Evolutionary conservation across 2,329 filamentous ascomycete species (phyloP), one percentile per base, ranked within the genome.

Genomic region (Xylariaceae sp.): DNA sequence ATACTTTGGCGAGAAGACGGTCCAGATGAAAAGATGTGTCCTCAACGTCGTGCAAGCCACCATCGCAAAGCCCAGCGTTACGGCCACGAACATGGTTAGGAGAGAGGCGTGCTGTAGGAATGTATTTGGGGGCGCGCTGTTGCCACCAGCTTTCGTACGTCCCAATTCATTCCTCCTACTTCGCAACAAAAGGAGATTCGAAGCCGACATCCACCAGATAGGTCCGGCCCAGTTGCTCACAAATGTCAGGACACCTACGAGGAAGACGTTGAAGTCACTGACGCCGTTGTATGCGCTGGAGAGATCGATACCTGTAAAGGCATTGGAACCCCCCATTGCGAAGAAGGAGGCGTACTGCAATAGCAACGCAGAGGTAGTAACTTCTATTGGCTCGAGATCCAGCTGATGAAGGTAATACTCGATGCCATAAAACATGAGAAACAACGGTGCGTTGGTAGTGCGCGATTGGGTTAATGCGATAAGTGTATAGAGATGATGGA

Each of bases 21-120:
- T 97, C 94, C 94, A 99, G 54, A 99, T 91, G 66, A 99, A 99
- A 50, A 99, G 69, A 75, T 99, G 94, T 30, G 89, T 90, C 58
- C 92, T 76, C 64, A 99, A 68, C 7, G 81, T 76, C 42, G 87
- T 90, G 68, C 94, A 99, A 14, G 92, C 90, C 12, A 79, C 82
- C 92, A 97, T 97, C 19, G 96, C 86, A 42, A 83, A 86, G 2
- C 82, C 69, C 46, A 89, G 69, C 55, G 82, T 83, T 1, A 75
- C 73, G 1, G 86, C 77, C 11, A 81, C 73, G 66, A 94, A 95
- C 11, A 86, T 67, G 1, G 90, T 95, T 61, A 88, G 68, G 38
- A 88, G 61, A 1, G 78, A 72, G 0, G 86, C 64, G 64, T 94
- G 84, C 31, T 66, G 69, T 48, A 58, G 64, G 56, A 71, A 75